These are phyloP conservation scores for Boechera retrofracta DNA, from an alignment of 345 rosid genomes.

Conservation along the genomic window DNA sequence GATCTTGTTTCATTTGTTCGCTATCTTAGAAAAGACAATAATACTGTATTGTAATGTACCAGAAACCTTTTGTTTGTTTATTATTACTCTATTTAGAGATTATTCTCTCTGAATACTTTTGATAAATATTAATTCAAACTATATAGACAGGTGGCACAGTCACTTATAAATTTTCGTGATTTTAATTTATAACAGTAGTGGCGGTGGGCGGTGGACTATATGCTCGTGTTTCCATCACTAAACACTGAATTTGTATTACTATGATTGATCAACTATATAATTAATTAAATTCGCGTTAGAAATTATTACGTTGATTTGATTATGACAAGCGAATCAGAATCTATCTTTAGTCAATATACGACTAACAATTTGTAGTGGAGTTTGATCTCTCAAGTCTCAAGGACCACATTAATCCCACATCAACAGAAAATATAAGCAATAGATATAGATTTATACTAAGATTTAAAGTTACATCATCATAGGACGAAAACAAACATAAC, in stretches of 20 bases:
- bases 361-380: constrained; percentile 6
- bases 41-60: constrained; percentile 30
- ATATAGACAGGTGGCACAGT: constrained; percentile 20
- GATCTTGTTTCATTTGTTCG: constrained; percentile 32
- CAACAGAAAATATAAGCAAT: constrained; percentile 4
- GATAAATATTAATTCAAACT: not conserved
- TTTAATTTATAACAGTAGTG: not conserved
- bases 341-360: not conserved
- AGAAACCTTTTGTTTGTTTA: constrained; percentile 30
- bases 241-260: not conserved
- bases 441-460: not conserved
- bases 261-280: not conserved
- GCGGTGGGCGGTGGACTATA: constrained; percentile 5
- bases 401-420: constrained; percentile 24
- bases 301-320: constrained; percentile 18
- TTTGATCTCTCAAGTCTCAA: constrained; percentile 3
- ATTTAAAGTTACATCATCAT: constrained; percentile 19
- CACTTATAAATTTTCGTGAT: not conserved
- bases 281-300: not conserved
- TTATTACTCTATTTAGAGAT: not conserved
- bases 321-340: constrained; percentile 26
- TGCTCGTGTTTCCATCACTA: not conserved
- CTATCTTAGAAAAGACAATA: constrained; percentile 35
- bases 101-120: constrained; percentile 11
- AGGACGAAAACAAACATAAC: constrained; percentile 27